Evolutionary conservation across 257 asterid species (phyloP), one percentile per base, ranked within the genome.

Genomic region (Penstemon newberryi): DNA sequence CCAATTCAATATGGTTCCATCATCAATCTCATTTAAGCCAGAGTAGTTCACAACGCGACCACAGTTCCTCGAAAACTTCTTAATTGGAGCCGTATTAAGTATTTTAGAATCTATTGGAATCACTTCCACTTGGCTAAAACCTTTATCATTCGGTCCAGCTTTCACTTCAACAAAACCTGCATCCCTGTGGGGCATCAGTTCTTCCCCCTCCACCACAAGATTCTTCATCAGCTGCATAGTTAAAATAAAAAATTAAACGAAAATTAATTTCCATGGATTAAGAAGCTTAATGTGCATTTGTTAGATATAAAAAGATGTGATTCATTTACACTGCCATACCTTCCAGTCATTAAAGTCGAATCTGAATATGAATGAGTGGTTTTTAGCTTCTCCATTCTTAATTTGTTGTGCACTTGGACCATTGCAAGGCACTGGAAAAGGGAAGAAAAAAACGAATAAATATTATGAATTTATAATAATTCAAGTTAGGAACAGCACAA

Each of bases 311-410:
- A 42, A 42, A 25, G 1, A 3, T 9, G 15, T 49, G 15, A 49
- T 49, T 49, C n/a, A 11, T 8, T 12, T 3, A n/a, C 60, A 49
- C 25, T 54, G 47, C 42, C 18, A 65, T 76, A 88, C 92, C 92
- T 79, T 58, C 92, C 92, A 88, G 63, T 85, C 92, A 39, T 52
- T 9, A 45, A 81, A 85, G 65, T 84, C 92, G 1, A 78, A 72
- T 73, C 88, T 75, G 79, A 80, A 80, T 50, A 85, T 57, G 54
- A 82, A 88, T 5, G 83, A 85, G 54, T 63, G 59, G 81, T 45
- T 69, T 44, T 65, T 43, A 42, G 59, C 92, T 50, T 13, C 83
- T 46, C 84, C 88, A 57, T 73, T 63, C 59, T 36, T 52, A 10
- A 85, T 70, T 63, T 66, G 66, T 36, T 65, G 7, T 0, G 84